phyloP scores from a whole-genome alignment of 1,284 basidiomycete species.

The Malassezia nana region DNA sequence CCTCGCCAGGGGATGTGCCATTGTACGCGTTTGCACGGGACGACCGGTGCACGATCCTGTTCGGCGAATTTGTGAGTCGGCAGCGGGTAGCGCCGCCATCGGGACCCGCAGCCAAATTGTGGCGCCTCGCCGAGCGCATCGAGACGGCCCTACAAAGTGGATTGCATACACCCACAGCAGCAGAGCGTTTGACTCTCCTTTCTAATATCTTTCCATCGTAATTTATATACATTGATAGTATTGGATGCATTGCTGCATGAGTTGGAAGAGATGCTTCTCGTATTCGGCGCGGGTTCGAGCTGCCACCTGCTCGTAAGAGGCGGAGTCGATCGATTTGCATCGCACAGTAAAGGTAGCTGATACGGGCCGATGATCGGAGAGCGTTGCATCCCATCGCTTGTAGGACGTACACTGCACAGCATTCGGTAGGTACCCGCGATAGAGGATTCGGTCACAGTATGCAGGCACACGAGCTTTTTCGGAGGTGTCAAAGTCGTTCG shows the following conservation, averaged over 20 bases:
- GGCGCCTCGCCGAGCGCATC: constrained; percentile 3
- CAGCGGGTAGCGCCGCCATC: background rate
- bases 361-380: constrained; percentile 48
- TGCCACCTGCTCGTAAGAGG: background rate
- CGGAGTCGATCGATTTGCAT: constrained; percentile 21
- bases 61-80: background rate
- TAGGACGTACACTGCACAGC: constrained; percentile 50
- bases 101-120: background rate
- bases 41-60: constrained; percentile 5
- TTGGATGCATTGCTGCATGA: background rate
- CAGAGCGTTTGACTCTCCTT: background rate
- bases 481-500: constrained; percentile 70
- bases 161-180: background rate
- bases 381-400: constrained; percentile 41
- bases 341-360: constrained; percentile 26
- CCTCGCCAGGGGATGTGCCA: background rate
- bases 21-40: constrained; percentile 16
- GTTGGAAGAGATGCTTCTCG: background rate
- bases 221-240: constrained; percentile 10
- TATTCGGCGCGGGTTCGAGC: background rate
- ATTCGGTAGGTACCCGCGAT: constrained; percentile 58
- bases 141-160: constrained; percentile 1
- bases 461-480: constrained; percentile 81
- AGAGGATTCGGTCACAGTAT: constrained; percentile 91
- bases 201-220: background rate